Evolutionary conservation across 169 alveolate species (phyloP).

Genomic region (Prorocentrum cordatum): DNA sequence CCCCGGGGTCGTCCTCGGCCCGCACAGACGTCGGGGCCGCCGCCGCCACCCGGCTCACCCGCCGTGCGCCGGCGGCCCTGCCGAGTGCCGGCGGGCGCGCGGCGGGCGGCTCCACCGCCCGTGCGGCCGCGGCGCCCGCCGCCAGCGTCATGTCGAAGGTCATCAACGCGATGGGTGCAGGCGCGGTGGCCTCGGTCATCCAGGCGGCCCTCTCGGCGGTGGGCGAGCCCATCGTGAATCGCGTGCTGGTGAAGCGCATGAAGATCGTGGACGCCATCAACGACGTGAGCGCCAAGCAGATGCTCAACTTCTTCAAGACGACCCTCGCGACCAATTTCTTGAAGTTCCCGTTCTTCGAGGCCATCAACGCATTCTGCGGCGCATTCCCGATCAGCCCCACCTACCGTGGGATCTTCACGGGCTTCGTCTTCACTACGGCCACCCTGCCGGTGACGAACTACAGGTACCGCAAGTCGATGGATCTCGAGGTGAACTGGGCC

Average conservation of each 20-base stretch:
- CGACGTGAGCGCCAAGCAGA: background rate
- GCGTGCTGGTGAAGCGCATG: background rate
- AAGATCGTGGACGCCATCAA: background rate
- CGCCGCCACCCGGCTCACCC: no score
- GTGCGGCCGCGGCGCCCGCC: no score
- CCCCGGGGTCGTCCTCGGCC: no score
- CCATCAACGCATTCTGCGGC: background rate
- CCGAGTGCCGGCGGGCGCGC: no score
- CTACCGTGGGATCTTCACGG: background rate
- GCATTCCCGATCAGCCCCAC: background rate
- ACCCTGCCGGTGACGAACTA: background rate
- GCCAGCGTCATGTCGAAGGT: no score
- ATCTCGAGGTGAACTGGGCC: background rate
- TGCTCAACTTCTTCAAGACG: background rate
- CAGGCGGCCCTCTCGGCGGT: background rate
- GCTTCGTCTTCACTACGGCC: background rate
- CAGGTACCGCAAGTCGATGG: background rate
- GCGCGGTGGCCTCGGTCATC: no score
- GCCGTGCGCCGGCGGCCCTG: no score
- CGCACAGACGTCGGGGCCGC: no score
- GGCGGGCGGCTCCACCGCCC: no score
- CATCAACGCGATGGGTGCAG: no score
- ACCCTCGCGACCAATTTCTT: background rate
- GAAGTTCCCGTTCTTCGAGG: slow-evolving; percentile 17
- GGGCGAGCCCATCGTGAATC: background rate